These are phyloP conservation scores for Gossypium stocksii DNA, from an alignment of 345 rosid species.

Conservation along the genomic window DNA sequence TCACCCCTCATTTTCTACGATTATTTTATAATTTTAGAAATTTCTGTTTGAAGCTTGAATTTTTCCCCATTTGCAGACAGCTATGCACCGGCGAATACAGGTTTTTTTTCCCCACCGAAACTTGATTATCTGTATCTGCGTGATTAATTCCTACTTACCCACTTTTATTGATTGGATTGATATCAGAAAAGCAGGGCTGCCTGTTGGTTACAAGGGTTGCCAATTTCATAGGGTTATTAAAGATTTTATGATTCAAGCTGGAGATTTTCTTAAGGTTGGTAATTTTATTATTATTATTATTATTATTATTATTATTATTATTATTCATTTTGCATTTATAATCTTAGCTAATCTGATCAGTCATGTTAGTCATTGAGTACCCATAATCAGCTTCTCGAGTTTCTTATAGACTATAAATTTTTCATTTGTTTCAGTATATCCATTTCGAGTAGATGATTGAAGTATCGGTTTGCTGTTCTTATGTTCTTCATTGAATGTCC, in stretches of 20 bases:
- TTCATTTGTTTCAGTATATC: not conserved
- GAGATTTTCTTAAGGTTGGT: slow-evolving; percentile 84
- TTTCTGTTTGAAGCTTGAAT: not conserved
- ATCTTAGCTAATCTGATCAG: not conserved
- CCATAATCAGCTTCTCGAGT: not conserved
- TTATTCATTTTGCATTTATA: not conserved
- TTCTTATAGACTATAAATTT: not conserved
- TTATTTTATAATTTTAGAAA: not conserved
- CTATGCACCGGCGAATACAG: slow-evolving; percentile 94
- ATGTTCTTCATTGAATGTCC: not conserved
- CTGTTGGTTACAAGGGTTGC: slow-evolving; percentile 88
- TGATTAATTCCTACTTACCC: not conserved
- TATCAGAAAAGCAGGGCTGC: slow-evolving; percentile 81
- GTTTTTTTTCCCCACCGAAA: slow-evolving; percentile 22
- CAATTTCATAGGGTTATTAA: slow-evolving; percentile 93
- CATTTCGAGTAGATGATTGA: not conserved
- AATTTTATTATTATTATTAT: not conserved
- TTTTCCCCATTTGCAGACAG: slow-evolving; percentile 52
- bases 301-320: not conserved
- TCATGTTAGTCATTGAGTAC: not conserved
- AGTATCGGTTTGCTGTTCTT: not conserved
- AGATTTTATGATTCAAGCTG: slow-evolving; percentile 97
- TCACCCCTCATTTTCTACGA: not conserved
- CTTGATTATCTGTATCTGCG: not conserved
- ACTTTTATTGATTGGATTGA: slow-evolving; percentile 11